These are phyloP conservation scores for Rhizophagus clarus DNA, from an alignment of 192 early-diverging fungal species.

Conservation along the genomic window DNA sequence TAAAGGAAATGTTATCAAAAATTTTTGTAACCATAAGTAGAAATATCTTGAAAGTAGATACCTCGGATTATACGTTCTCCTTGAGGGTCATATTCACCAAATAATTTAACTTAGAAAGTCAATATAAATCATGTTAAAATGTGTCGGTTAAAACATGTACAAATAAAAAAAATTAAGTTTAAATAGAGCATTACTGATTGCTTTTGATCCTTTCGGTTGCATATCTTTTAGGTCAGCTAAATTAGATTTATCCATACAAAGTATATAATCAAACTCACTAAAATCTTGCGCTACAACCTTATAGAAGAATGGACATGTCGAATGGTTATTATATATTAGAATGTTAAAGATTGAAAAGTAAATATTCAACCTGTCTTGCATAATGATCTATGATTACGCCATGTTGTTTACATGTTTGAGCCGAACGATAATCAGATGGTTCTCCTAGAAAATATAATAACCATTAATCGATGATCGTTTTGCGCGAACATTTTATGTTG, in stretches of 20 bases:
- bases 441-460: neutral
- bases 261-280: constrained; percentile 75
- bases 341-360: neutral
- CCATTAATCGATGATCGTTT: neutral
- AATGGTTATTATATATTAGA: neutral
- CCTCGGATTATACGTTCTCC: constrained; percentile 74
- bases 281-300: constrained; percentile 62
- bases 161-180: constrained; percentile 12
- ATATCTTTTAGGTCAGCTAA: constrained; percentile 58
- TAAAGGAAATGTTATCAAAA: neutral
- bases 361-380: constrained; percentile 64
- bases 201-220: constrained; percentile 38
- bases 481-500: neutral
- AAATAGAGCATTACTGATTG: constrained; percentile 35
- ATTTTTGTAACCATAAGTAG: neutral
- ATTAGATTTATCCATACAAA: constrained; percentile 92
- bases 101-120: constrained; percentile 57
- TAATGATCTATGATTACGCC: constrained; percentile 74
- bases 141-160: too few species aligned
- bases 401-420: constrained; percentile 66
- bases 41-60: constrained; percentile 23
- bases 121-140: too few species aligned
- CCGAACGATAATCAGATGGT: constrained; percentile 69
- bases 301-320: neutral
- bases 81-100: constrained; percentile 80